Evolutionary conservation across 495 filamentous ascomycete genomes (phyloP).

Genomic region (Bacidia gigantensis): DNA sequence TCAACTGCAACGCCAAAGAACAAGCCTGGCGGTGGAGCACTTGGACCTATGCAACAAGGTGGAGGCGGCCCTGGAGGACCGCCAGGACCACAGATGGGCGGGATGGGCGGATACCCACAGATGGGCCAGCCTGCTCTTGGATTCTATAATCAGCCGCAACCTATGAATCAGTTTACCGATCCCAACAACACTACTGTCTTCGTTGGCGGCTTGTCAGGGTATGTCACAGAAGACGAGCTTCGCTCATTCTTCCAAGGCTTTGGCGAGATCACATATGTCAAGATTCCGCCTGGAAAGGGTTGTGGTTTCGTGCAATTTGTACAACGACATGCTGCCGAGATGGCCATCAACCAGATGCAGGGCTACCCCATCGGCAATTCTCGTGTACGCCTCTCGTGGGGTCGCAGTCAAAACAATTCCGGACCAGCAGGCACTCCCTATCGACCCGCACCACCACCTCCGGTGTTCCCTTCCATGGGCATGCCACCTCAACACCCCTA

Average conservation of each 20-base stretch:
- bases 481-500: constrained; percentile 64
- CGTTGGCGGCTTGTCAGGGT: constrained; percentile 91
- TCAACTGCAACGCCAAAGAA: constrained; percentile 97
- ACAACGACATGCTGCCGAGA: constrained; percentile 96
- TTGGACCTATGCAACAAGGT: constrained; percentile 38
- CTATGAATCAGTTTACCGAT: constrained; percentile 99
- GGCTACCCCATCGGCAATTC: constrained; percentile 99
- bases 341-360: constrained; percentile 99
- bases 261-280: constrained; percentile 99
- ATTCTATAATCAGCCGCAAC: constrained; percentile 74
- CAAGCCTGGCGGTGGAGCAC: constrained; percentile 47
- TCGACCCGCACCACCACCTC: constrained; percentile 82
- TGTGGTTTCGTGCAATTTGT: constrained; percentile 99
- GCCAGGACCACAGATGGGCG: constrained; percentile 36
- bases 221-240: constrained; percentile 98
- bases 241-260: constrained; percentile 99
- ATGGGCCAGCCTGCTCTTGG: constrained; percentile 71
- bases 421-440: constrained; percentile 95
- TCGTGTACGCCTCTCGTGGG: constrained; percentile 92
- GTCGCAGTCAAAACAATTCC: constrained; percentile 97
- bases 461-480: constrained; percentile 75
- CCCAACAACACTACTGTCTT: constrained; percentile 99
- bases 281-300: constrained; percentile 98
- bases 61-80: constrained; percentile 28
- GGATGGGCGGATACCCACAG: constrained; percentile 19